Evolutionary conservation across 129 eudicot species (phyloP).

Genomic region (Logfia minima): DNA sequence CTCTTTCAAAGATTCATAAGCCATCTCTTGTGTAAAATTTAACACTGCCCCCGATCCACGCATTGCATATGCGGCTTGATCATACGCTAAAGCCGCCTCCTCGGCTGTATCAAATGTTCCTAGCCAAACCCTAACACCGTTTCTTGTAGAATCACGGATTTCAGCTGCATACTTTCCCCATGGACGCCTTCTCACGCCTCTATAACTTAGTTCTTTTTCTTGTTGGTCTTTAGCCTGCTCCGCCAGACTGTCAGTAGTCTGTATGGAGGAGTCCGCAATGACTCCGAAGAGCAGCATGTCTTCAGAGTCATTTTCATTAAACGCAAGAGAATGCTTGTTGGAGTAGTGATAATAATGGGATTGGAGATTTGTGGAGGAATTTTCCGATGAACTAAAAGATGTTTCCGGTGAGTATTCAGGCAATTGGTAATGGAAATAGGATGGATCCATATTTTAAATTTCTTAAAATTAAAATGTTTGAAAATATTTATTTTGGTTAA

Average conservation of each 20-base stretch:
- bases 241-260: neutral
- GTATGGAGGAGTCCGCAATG: neutral
- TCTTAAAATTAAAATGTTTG: neutral
- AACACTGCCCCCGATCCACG: conserved; percentile 6
- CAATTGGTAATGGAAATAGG: neutral
- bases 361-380: neutral
- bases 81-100: conserved; percentile 33
- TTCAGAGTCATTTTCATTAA: conserved; percentile 3
- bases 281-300: conserved; percentile 5
- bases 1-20: conserved; percentile 10
- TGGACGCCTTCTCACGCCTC: conserved; percentile 28
- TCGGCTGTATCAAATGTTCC: conserved; percentile 35
- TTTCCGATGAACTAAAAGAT: neutral
- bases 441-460: neutral
- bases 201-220: neutral
- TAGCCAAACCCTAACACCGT: conserved; percentile 31
- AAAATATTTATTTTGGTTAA: neutral
- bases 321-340: conserved; percentile 2
- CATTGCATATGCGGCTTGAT: conserved; percentile 28
- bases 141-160: conserved; percentile 33
- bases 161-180: conserved; percentile 36
- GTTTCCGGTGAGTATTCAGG: neutral
- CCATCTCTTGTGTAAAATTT: conserved; percentile 8
- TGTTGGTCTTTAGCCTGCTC: neutral
- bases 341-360: neutral